These are phyloP conservation scores for Allium sativum DNA, from an alignment of 106 monocot species.

Conservation along the genomic window DNA sequence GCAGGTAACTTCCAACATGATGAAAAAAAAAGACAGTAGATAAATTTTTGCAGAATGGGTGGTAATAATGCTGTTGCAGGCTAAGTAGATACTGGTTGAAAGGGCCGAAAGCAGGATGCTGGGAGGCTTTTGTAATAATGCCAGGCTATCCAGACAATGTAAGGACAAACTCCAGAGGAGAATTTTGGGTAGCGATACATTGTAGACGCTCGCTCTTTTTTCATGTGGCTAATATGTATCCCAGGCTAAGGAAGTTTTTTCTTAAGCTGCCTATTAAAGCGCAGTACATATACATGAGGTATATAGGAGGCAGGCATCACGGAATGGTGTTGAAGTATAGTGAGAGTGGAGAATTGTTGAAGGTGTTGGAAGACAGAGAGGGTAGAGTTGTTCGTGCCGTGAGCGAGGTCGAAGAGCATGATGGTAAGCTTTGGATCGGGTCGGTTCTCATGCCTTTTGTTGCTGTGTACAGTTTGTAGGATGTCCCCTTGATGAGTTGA, in stretches of 20 bases:
- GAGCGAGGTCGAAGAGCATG: constrained; percentile 86
- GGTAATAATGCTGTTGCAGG: constrained; percentile 8
- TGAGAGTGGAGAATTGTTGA: constrained; percentile 47
- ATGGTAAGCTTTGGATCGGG: constrained; percentile 82
- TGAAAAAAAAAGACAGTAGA: too few species aligned
- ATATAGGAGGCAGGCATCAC: constrained; percentile 50
- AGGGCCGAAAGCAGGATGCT: constrained; percentile 44
- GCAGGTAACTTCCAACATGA: constrained; percentile 19
- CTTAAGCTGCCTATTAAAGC: constrained; percentile 61
- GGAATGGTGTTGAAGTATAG: constrained; percentile 50
- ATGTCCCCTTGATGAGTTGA: too few species aligned
- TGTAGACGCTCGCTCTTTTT: constrained; percentile 26
- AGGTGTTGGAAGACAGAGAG: constrained; percentile 64
- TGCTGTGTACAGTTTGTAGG: constrained; percentile 38
- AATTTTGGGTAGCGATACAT: constrained; percentile 75
- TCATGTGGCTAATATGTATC: constrained; percentile 16
- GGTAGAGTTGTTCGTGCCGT: constrained; percentile 67
- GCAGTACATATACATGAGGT: constrained; percentile 38
- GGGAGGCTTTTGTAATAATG: constrained; percentile 30
- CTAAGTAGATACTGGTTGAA: constrained; percentile 55
- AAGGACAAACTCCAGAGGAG: constrained; percentile 49
- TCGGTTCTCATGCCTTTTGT: constrained; percentile 88
- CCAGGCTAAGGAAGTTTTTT: constrained; percentile 49
- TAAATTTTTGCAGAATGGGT: too few species aligned
- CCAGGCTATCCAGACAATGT: constrained; percentile 68